These are phyloP conservation scores for Stipa capillata DNA, from an alignment of 176 grass and related monocot genomes.

Conservation along the genomic window DNA sequence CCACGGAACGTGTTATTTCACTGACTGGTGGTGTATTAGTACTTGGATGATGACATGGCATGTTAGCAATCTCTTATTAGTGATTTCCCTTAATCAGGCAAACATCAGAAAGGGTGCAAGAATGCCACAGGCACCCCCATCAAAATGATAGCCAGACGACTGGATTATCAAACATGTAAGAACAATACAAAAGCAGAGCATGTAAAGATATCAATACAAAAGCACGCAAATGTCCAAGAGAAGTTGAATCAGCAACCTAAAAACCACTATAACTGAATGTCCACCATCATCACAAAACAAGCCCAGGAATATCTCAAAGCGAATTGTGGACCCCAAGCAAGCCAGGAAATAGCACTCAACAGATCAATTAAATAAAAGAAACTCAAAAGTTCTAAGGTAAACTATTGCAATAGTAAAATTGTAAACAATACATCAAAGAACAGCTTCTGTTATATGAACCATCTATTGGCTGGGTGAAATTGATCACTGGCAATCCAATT, in stretches of 20 bases:
- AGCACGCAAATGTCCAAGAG: no score
- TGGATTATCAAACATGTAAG: no score
- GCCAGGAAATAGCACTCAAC: not conserved
- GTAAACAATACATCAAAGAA: not conserved
- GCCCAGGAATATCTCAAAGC: not conserved
- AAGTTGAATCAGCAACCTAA: no score
- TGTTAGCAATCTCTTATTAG: not conserved
- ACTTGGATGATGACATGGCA: not conserved
- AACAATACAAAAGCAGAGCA: no score
- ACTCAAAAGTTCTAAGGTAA: not conserved
- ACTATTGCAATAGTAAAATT: not conserved
- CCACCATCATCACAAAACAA: not conserved
- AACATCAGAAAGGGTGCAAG: not conserved
- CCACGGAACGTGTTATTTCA: not conserved
- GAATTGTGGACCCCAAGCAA: rapidly evolving
- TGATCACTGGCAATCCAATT: not conserved
- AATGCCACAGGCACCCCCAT: not conserved
- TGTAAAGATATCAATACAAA: no score
- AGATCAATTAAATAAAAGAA: not conserved
- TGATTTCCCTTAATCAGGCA: not conserved
- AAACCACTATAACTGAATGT: not conserved
- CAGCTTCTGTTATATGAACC: not conserved
- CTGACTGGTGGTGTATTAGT: not conserved
- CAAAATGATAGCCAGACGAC: not conserved
- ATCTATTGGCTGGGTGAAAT: not conserved